Conservation (phyloP, 2,329 filamentous ascomycete genomes). For the Metarhizium guizhouense region DNA sequence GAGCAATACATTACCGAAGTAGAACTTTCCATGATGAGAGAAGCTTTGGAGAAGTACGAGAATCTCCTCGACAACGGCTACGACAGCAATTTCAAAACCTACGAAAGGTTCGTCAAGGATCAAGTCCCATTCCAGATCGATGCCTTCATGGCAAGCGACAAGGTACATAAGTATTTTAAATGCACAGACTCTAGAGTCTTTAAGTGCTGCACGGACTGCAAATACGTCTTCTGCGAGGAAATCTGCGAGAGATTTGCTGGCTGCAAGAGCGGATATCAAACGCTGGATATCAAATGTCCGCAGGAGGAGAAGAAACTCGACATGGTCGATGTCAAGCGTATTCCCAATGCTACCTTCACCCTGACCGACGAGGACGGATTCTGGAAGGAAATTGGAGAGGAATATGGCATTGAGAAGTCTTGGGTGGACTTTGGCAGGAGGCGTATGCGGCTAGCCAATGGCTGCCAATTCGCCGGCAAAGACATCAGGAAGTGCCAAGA, state of each 20-base stretch:
- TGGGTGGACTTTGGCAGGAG: slow-evolving; percentile 10
- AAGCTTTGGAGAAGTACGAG: slow-evolving; percentile 7
- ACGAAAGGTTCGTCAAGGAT: slow-evolving; percentile 5
- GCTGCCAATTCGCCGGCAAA: slow-evolving; percentile 7
- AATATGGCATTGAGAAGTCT: slow-evolving; percentile 8
- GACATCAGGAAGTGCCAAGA: slow-evolving; percentile 7
- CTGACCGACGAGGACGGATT: slow-evolving; percentile 12
- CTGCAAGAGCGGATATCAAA: background rate
- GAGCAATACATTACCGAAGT: slow-evolving; percentile 5
- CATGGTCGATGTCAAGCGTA: background rate
- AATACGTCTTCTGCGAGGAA: background rate
- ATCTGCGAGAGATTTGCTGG: background rate
- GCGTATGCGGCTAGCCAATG: slow-evolving; percentile 2
- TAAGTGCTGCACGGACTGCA: slow-evolving; percentile 4
- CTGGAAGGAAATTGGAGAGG: slow-evolving; percentile 9
- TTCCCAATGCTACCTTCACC: slow-evolving; percentile 10
- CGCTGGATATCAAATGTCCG: slow-evolving; percentile 1
- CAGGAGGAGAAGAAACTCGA: background rate
- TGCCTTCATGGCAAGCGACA: slow-evolving; percentile 6
- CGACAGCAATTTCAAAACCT: slow-evolving; percentile 9
- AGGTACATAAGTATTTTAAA: slow-evolving; percentile 9
- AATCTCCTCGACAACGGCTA: slow-evolving; percentile 8
- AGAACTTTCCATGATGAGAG: background rate
- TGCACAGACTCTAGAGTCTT: slow-evolving; percentile 4
- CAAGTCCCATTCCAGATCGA: slow-evolving; percentile 6